Evolutionary conservation across 352 stramenopile genomes (phyloP), one percentile per base, ranked within the genome.

Genomic region (Porosira glacialis): DNA sequence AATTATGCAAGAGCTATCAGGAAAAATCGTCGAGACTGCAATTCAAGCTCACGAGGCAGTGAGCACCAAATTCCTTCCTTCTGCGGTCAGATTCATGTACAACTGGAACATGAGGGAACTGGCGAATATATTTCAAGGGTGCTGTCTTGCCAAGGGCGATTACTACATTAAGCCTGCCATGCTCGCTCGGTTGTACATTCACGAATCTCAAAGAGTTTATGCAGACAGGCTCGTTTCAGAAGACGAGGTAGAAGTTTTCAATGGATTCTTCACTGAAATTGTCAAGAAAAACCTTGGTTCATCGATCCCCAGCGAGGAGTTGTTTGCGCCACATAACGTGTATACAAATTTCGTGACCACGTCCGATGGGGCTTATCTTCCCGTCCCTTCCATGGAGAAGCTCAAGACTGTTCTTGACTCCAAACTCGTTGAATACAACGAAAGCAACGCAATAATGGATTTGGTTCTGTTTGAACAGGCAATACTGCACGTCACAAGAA

Each of bases 81-180:
- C 91, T 17, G 94, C 94, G 38, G 95, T 95, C n/a, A 97, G 97
- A 63, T 97, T 98, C 69, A 95, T 97, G 50, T 98, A 98, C 83
- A 97, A 97, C 65, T 98, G 94, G 92, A 97, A 97, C 74, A 97
- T 94, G 91, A 87, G 94, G 3, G 93, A 98, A 52, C 83, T 98
- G 4, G 95, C 88, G n/a, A 97, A 98, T 62, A 93, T 97, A 31
- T 97, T 98, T 74, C 95, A 98, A 77, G 93, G 93, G n/a, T 78
- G 96, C 17, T 95, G 92, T 13, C 87, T 94, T 0, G 93, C 93
- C 1, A 95, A 92, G 60, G 88, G 89, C 10, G 91, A 96, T 38
- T 95, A 95, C 75, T 97, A 95, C 75, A 80, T 89, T 17, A 89
- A 75, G 0, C 81, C 90, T 0, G 83, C 89, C 3, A 89, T 91